Conservation (phyloP, 805 yeast species). For the Trichomonascus vanleenenianus region DNA sequence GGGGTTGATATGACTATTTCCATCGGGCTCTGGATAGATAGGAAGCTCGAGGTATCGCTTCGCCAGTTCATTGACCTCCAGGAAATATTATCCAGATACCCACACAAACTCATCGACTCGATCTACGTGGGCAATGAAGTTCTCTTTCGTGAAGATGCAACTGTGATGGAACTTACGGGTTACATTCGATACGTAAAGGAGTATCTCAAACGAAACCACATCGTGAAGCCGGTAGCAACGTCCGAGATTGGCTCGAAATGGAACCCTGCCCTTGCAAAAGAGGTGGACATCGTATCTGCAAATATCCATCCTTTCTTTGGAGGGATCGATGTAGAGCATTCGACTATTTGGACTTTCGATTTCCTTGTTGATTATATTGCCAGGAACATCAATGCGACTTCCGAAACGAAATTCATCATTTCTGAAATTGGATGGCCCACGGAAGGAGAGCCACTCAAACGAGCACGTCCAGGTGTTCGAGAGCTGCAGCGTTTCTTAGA, state of each 20-base stretch:
- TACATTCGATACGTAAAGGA: conserved; percentile 38
- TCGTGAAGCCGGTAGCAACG: conserved; percentile 50
- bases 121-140: conserved; percentile 60
- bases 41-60: conserved; percentile 36
- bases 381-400: conserved; percentile 5
- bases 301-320: conserved; percentile 64
- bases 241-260: conserved; percentile 49
- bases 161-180: conserved; percentile 30
- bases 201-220: conserved; percentile 28
- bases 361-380: conserved; percentile 37
- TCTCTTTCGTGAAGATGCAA: conserved; percentile 43
- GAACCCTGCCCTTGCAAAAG: conserved; percentile 32
- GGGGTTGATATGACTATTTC: conserved; percentile 49
- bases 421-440: conserved; percentile 73
- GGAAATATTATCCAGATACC: conserved; percentile 35
- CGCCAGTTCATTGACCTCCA: conserved; percentile 42
- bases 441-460: conserved; percentile 43
- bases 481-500: conserved; percentile 43
- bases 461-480: conserved; percentile 39
- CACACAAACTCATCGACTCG: conserved; percentile 40
- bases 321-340: conserved; percentile 41
- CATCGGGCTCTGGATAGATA: conserved; percentile 57
- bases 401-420: conserved; percentile 33
- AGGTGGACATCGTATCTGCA: conserved; percentile 52
- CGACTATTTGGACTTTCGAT: conserved; percentile 47